Conservation (phyloP, 2,329 filamentous ascomycete species). For the Mariannaea sp. region DNA sequence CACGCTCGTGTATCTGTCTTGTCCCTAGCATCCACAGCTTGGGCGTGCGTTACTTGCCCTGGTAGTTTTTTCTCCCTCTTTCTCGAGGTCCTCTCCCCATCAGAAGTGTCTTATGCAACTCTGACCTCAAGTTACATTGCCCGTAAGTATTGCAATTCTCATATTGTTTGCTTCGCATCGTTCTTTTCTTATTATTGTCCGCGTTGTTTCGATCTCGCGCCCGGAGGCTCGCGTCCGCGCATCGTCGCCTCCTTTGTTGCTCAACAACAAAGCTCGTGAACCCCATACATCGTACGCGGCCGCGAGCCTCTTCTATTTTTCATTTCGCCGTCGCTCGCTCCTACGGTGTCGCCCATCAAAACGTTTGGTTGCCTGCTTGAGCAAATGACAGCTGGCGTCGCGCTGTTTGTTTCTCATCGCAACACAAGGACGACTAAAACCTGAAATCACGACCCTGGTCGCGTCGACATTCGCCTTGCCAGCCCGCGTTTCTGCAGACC, state of each 20-base stretch:
- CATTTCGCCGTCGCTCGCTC: slow-evolving; percentile 3
- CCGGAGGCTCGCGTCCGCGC: slow-evolving; percentile 23
- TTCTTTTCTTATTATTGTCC: slow-evolving; percentile 24
- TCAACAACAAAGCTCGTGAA: slow-evolving; percentile 16
- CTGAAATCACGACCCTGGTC: slow-evolving; percentile 32
- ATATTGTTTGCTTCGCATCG: slow-evolving; percentile 21
- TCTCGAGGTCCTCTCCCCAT: slow-evolving; percentile 29
- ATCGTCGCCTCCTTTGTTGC: slow-evolving; percentile 12
- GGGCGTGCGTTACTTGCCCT: slow-evolving; percentile 32
- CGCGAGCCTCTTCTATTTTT: slow-evolving; percentile 2
- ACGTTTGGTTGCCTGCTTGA: not conserved
- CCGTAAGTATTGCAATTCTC: slow-evolving; percentile 42
- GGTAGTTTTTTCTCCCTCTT: slow-evolving; percentile 19
- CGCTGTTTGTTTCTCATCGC: slow-evolving; percentile 17
- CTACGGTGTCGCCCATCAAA: slow-evolving; percentile 9
- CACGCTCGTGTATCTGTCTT: slow-evolving; percentile 34
- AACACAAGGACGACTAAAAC: slow-evolving; percentile 20
- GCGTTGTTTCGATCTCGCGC: slow-evolving; percentile 28
- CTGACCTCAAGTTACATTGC: slow-evolving; percentile 40
- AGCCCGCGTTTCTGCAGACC: slow-evolving; percentile 34
- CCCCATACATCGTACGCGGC: slow-evolving; percentile 11
- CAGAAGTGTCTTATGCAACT: slow-evolving; percentile 34
- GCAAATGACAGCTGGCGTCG: slow-evolving; percentile 7
- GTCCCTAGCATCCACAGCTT: slow-evolving; percentile 31
- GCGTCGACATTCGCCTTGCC: slow-evolving; percentile 28